These are phyloP conservation scores for Fusarium coffeatum DNA, from an alignment of 2,329 filamentous ascomycete genomes.

Conservation along the genomic window DNA sequence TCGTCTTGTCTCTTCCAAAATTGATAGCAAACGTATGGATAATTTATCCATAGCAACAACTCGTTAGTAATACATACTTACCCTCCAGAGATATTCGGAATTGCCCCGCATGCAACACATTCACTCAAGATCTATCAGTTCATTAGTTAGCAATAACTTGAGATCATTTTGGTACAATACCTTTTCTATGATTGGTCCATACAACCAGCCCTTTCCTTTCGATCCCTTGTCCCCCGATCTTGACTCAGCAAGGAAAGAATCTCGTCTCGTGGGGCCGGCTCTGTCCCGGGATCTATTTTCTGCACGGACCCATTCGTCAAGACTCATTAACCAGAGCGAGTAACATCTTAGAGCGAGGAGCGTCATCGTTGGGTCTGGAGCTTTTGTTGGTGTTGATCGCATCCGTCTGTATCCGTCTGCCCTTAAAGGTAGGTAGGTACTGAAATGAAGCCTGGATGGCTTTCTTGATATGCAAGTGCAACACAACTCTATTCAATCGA, in stretches of 20 bases:
- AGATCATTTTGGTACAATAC: constrained; percentile 34
- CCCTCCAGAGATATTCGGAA: not conserved
- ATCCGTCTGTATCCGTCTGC: constrained; percentile 8
- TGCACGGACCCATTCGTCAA: constrained; percentile 42
- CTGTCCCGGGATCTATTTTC: constrained; percentile 21
- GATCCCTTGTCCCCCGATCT: constrained; percentile 41
- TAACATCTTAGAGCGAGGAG: constrained; percentile 11
- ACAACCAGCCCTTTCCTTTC: constrained; percentile 8
- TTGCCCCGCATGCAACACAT: constrained; percentile 19
- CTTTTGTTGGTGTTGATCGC: constrained; percentile 21
- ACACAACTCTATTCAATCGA: not conserved
- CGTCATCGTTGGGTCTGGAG: constrained; percentile 38
- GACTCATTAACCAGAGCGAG: constrained; percentile 6
- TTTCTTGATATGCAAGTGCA: constrained; percentile 8
- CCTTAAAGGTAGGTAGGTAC: not conserved
- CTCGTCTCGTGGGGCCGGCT: constrained; percentile 18
- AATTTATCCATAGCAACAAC: constrained; percentile 19
- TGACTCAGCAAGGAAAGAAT: constrained; percentile 29
- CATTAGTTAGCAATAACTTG: constrained; percentile 27
- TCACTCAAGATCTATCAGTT: constrained; percentile 23
- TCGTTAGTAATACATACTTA: constrained; percentile 32
- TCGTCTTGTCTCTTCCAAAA: constrained; percentile 13
- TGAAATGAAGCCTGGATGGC: not conserved
- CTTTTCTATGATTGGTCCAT: constrained; percentile 37
- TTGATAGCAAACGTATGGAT: constrained; percentile 23